Evolutionary conservation across 2,329 filamentous ascomycete species (phyloP), one percentile per base, ranked within the genome.

Genomic region (Mariannaea elegans): DNA sequence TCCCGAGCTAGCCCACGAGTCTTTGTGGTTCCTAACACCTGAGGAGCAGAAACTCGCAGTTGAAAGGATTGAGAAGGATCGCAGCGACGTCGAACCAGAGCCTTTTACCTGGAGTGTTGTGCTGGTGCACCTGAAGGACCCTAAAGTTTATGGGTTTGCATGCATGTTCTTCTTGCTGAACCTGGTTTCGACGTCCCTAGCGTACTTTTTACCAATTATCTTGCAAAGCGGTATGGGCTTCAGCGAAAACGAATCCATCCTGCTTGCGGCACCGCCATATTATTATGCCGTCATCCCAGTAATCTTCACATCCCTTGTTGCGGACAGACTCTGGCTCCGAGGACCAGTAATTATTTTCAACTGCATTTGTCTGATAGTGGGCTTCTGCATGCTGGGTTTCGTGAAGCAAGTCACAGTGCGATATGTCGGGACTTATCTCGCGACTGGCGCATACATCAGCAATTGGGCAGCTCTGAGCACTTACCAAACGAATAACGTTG

Each of bases 171-270:
- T 52, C 27, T n/a, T 58, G 13, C 34, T 47, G 4, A 52, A 51
- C 18, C 23, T 58, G 2, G 41, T 47, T 12, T 52, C 55, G 8
- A 52, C 48, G 7, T 51, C 48, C 7, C 18, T 58, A 14, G 31
- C 41, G 5, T 58, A 52, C 16, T 58, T 58, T 23, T 18, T 53
- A 14, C 55, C 55, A 24, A 52, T 58, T 18, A 58, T 58, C 18
- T 13, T 58, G 14, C 31, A 52, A 16, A 42, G 41, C 12, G 55
- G 55, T 41, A 51, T 58, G 55, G 55, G 55, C 8, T 58, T 52
- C n/a, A 31, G 24, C 24, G 55, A 52, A 6, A 48, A 51, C 34
- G n/a, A 47, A 7, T 47, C 55, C 9, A 51, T 52, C 7, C 24
- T 51, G 7, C 55, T 58, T 19, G 24, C 48, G 2, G 42, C 55